Percentiles rank a stretch among this genome's conserved stretches.
These are phyloP conservation scores for Ceratobasidium sp. DNA, from an alignment of 1,284 basidiomycete species.

Conservation along the genomic window DNA sequence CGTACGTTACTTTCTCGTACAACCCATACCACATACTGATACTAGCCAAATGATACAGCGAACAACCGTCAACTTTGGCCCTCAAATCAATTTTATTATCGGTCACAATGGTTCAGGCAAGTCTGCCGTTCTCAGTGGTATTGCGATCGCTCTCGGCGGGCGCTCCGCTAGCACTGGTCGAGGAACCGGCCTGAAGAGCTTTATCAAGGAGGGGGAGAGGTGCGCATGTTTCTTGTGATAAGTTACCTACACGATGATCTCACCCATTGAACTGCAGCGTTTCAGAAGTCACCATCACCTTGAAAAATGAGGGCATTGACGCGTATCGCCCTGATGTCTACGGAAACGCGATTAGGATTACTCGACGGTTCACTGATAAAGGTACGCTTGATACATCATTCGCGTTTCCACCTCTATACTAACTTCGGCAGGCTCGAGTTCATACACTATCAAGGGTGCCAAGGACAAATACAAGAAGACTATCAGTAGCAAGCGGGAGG, in stretches of 20 bases:
- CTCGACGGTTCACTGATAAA: slow-evolving; percentile 67
- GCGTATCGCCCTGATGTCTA: slow-evolving; percentile 86
- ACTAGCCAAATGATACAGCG: slow-evolving; percentile 51
- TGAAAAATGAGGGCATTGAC: slow-evolving; percentile 90
- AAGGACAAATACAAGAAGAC: slow-evolving; percentile 70
- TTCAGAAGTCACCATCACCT: slow-evolving; percentile 77
- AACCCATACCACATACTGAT: not conserved
- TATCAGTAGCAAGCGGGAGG: slow-evolving; percentile 82
- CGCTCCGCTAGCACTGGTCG: slow-evolving; percentile 90
- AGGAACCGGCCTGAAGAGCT: slow-evolving; percentile 84
- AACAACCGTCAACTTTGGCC: slow-evolving; percentile 81
- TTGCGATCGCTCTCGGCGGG: slow-evolving; percentile 92
- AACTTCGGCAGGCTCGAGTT: slow-evolving; percentile 63
- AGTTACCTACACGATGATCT: not conserved
- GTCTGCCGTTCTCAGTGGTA: slow-evolving; percentile 91
- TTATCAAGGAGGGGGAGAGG: slow-evolving; percentile 86
- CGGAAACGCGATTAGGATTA: slow-evolving; percentile 84
- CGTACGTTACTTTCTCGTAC: not conserved
- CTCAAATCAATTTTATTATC: slow-evolving; percentile 96
- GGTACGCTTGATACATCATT: not conserved
- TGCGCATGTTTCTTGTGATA: slow-evolving; percentile 51
- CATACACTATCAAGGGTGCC: slow-evolving; percentile 89
- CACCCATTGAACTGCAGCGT: slow-evolving; percentile 52
- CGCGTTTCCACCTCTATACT: not conserved
- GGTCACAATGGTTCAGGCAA: slow-evolving; percentile 82